Evolutionary conservation across 2,329 filamentous ascomycete genomes (phyloP), one percentile per base, ranked within the genome.

Genomic region (Hypoxylon sp.): DNA sequence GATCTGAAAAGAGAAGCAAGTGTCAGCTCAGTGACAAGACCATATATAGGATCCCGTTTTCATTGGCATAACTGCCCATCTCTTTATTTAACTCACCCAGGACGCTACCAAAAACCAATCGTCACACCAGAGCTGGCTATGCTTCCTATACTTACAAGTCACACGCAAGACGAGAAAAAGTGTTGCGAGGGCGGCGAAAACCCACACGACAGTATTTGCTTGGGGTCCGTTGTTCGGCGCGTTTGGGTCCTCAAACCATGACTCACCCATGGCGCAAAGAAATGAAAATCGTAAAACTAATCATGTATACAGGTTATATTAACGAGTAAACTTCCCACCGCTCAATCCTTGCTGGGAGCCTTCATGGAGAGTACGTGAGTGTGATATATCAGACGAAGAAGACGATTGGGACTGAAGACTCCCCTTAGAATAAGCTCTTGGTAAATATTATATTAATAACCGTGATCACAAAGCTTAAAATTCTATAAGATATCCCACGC

Each of bases 51-150:
- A 11, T 1, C 5, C n/a, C n/a, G n/a, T n/a, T 42, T 42, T 42
- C 37, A 1, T 17, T 5, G 37, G n/a, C 37, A 3, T 9, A 17
- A 17, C n/a, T 5, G 3, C 9, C 5, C 8, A 11, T 44, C 13
- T 29, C 14, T 14, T 14, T 5, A 10, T 63, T 48, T 1, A 46
- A 52, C 63, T 65, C 29, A 65, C 63, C 56, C 51, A 65, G 3
- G 63, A 59, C 17, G 52, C 56, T n/a, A 61, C 17, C 10, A 65
- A 46, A 13, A 65, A 19, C 63, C 63, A 61, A 10, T 65, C 63
- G 42, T 65, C 63, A 14, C 46, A 61, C 63, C 63, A 65, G 4
- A 61, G 48, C 3, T 19, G 19, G 19, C 31, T 57, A 19, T 26
- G 33, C 9, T 22, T 61, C 14, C 44, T 56, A 9, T n/a, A 39